These are phyloP conservation scores for Ambispora gerdemannii DNA, from an alignment of 192 early-diverging fungal genomes.

Conservation along the genomic window DNA sequence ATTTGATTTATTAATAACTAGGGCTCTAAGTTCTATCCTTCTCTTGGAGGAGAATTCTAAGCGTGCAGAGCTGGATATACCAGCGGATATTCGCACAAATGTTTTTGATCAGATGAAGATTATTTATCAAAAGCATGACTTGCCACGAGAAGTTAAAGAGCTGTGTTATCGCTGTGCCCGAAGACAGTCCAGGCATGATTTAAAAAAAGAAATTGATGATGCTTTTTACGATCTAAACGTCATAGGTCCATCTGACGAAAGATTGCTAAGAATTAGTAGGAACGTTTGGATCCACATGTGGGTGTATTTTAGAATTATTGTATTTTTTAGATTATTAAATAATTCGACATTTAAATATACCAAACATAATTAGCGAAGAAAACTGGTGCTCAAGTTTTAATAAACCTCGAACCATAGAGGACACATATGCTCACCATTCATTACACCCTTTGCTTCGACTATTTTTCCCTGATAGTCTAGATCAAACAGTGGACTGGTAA, in stretches of 20 bases:
- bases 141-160: background rate
- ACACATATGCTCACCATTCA: constrained; percentile 1
- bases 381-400: constrained; percentile 17
- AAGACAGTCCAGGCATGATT: too few relatives aligned
- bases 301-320: background rate
- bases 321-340: constrained; percentile 8
- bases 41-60: constrained; percentile 7
- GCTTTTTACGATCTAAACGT: too few relatives aligned
- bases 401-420: constrained; percentile 5
- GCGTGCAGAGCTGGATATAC: background rate
- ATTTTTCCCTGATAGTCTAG: background rate
- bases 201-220: too few relatives aligned
- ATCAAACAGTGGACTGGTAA: constrained; percentile 1
- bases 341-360: background rate
- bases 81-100: background rate
- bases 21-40: background rate
- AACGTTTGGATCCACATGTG: background rate
- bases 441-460: constrained; percentile 13
- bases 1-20: background rate
- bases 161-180: background rate
- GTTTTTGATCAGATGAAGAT: background rate
- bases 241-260: too few relatives aligned
- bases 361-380: constrained; percentile 6
- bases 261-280: background rate
- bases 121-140: background rate